These are phyloP conservation scores for Puccinia novopanici DNA, from an alignment of 1,284 basidiomycete species.

Conservation along the genomic window DNA sequence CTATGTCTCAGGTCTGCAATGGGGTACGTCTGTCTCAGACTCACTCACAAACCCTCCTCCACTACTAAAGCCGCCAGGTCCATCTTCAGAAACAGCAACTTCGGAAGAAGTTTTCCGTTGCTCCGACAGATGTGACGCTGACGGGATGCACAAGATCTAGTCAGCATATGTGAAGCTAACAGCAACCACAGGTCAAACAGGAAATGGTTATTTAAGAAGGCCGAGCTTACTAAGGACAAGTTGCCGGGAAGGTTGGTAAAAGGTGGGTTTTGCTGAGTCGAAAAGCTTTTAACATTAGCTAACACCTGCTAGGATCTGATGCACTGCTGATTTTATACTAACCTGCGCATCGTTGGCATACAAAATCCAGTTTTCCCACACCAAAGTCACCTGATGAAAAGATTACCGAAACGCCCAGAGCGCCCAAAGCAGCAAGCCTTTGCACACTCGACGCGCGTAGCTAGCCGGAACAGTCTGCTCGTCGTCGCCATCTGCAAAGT, in stretches of 20 bases:
- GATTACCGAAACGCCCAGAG: constrained; percentile 60
- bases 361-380: constrained; percentile 41
- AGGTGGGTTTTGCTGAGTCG: constrained; percentile 3
- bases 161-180: neutral
- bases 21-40: neutral
- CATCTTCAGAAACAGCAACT: constrained; percentile 51
- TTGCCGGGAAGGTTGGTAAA: constrained; percentile 41
- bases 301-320: neutral
- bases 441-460: constrained; percentile 57
- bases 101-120: constrained; percentile 56
- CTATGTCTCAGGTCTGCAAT: neutral
- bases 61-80: constrained; percentile 41
- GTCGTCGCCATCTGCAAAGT: constrained; percentile 33
- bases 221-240: constrained; percentile 48
- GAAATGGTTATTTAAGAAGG: neutral
- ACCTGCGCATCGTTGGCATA: constrained; percentile 20
- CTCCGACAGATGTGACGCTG: constrained; percentile 56
- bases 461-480: constrained; percentile 55
- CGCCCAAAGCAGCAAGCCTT: constrained; percentile 59
- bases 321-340: neutral
- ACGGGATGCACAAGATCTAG: neutral
- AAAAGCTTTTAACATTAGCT: neutral
- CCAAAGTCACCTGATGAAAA: constrained; percentile 60
- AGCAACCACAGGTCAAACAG: neutral
- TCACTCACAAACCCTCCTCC: constrained; percentile 49